These are phyloP conservation scores for Syncephalastrum sp. DNA, from an alignment of 371 early-diverging fungal genomes.

Conservation along the genomic window DNA sequence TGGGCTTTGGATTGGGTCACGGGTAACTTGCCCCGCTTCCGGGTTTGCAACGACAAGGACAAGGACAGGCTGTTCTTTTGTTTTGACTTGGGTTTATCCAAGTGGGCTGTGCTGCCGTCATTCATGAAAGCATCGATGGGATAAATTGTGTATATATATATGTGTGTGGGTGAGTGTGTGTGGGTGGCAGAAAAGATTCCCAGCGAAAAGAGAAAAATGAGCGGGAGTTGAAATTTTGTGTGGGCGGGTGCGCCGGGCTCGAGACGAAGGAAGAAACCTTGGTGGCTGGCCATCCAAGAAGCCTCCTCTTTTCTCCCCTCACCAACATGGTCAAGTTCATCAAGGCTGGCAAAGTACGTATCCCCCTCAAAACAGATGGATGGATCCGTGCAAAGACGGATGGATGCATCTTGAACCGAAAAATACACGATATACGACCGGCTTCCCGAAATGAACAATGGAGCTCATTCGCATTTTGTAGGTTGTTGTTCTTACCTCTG, in stretches of 20 bases:
- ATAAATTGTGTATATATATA: too few relatives aligned
- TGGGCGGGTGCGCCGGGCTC: not conserved
- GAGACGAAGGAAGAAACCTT: not conserved
- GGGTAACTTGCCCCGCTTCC: too few relatives aligned
- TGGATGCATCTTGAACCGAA: conserved; percentile 18
- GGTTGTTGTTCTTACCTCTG: conserved; percentile 97
- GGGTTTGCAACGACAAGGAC: too few relatives aligned
- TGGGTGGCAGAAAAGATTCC: too few relatives aligned
- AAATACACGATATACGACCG: not conserved
- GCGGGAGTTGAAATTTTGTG: too few relatives aligned
- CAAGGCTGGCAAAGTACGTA: conserved; percentile 68
- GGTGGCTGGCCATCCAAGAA: conserved; percentile 6
- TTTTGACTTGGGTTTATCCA: too few relatives aligned
- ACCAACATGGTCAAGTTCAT: conserved; percentile 76
- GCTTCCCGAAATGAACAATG: conserved; percentile 1
- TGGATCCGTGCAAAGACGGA: conserved; percentile 24
- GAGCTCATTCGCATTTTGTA: conserved; percentile 28
- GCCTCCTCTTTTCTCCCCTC: conserved; percentile 26
- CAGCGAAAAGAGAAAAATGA: too few relatives aligned
- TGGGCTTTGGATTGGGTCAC: too few relatives aligned
- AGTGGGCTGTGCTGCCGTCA: too few relatives aligned
- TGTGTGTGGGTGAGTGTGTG: too few relatives aligned
- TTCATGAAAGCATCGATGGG: too few relatives aligned
- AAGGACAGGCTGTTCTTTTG: too few relatives aligned
- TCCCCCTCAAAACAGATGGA: conserved; percentile 17